Conservation (phyloP, 2,329 filamentous ascomycete species). For the Biscogniauxia marginata region DNA sequence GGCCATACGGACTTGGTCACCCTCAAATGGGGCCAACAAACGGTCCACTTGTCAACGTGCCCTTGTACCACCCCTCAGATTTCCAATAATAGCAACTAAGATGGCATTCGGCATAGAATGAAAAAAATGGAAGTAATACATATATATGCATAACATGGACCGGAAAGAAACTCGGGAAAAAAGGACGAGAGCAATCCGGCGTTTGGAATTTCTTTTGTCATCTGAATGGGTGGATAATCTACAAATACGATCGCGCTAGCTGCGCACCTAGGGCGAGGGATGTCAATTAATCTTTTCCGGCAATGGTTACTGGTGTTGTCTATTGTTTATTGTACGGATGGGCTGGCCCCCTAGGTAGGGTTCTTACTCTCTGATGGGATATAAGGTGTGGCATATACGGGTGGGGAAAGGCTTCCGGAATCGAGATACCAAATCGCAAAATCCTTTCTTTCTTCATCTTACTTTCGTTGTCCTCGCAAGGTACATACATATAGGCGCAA, state of each 20-base stretch:
- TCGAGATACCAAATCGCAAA: conserved; percentile 2
- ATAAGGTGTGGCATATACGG: background rate
- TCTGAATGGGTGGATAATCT: conserved; percentile 12
- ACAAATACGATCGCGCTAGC: conserved; percentile 1
- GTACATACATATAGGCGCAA: background rate
- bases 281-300: background rate
- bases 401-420: background rate
- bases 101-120: background rate
- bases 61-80: conserved; percentile 15
- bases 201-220: conserved; percentile 1
- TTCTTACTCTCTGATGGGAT: background rate
- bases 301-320: conserved; percentile 1
- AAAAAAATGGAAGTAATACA: background rate
- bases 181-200: background rate
- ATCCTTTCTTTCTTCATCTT: background rate
- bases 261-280: background rate
- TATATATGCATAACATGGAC: conserved; percentile 6
- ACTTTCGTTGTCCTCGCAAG: background rate
- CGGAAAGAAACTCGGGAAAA: background rate
- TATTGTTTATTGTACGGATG: conserved; percentile 7
- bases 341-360: background rate
- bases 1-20: conserved; percentile 12
- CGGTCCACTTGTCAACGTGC: conserved; percentile 13
- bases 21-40: conserved; percentile 8
- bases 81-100: conserved; percentile 12